Evolutionary conservation across 495 filamentous ascomycete species (phyloP).

Genomic region (Hypoxylon fragiforme): DNA sequence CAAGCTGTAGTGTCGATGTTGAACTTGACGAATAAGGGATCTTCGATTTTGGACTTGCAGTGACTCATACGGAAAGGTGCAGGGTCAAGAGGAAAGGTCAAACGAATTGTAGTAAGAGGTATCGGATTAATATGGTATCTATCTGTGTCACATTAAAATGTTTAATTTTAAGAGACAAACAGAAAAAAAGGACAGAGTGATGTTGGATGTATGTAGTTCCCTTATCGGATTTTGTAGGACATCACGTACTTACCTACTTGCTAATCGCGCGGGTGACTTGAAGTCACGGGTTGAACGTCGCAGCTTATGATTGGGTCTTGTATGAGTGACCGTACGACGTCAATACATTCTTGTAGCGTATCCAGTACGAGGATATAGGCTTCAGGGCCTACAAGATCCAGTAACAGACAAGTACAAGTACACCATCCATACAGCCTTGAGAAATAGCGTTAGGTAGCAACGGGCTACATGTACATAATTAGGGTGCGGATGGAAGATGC

Average conservation of each 20-base stretch:
- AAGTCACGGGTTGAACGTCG: constrained; percentile 24
- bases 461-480: too few relatives aligned
- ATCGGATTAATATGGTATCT: not conserved
- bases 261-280: constrained; percentile 24
- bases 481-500: too few relatives aligned
- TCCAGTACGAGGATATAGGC: too few relatives aligned
- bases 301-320: constrained; percentile 22
- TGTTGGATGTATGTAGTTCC: too few relatives aligned
- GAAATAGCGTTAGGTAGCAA: too few relatives aligned
- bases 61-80: constrained; percentile 16
- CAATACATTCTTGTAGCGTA: not conserved
- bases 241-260: not conserved
- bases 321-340: too few relatives aligned
- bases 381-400: not conserved
- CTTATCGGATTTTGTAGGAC: constrained; percentile 3
- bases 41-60: not conserved
- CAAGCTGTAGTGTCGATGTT: not conserved
- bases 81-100: not conserved
- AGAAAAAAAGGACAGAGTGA: too few relatives aligned
- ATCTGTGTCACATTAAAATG: too few relatives aligned
- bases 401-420: too few relatives aligned
- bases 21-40: constrained; percentile 3
- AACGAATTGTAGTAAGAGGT: constrained; percentile 2
- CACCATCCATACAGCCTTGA: too few relatives aligned
- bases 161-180: not conserved